Conservation (phyloP, 108 stramenopile genomes). For the Mediolabrus comicus region DNA sequence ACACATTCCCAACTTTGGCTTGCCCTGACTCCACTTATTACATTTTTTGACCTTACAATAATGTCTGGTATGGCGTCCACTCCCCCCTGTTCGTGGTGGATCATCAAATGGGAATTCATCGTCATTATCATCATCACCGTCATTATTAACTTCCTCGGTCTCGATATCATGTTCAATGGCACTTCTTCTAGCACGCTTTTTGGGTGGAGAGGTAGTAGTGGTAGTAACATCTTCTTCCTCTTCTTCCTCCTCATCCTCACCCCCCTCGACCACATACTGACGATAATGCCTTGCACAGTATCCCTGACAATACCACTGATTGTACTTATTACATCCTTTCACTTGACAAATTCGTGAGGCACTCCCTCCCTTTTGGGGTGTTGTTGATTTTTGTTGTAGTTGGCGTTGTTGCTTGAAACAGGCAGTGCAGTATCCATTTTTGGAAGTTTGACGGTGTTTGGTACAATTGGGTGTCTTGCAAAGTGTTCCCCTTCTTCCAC, state of each 20-base stretch:
- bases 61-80: not conserved
- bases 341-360: not conserved
- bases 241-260: not conserved
- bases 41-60: not conserved
- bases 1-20: not conserved
- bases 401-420: not conserved
- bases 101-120: not conserved
- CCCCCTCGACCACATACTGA: not conserved
- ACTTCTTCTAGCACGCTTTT: not conserved
- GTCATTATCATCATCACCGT: not conserved
- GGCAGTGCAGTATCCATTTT: not conserved
- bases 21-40: not conserved
- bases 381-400: no score
- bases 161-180: not conserved
- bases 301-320: slow-evolving; percentile 9
- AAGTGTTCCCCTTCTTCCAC: not conserved
- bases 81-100: not conserved
- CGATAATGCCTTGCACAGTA: not conserved
- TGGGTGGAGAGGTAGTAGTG: no score
- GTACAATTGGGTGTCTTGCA: not conserved
- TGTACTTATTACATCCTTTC: slow-evolving; percentile 4
- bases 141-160: not conserved
- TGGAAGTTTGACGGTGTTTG: not conserved
- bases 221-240: not conserved
- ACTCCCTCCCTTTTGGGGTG: not conserved